phyloP scores from a whole-genome alignment of 306 rosid species.

The Casuarina equisetifolia region DNA sequence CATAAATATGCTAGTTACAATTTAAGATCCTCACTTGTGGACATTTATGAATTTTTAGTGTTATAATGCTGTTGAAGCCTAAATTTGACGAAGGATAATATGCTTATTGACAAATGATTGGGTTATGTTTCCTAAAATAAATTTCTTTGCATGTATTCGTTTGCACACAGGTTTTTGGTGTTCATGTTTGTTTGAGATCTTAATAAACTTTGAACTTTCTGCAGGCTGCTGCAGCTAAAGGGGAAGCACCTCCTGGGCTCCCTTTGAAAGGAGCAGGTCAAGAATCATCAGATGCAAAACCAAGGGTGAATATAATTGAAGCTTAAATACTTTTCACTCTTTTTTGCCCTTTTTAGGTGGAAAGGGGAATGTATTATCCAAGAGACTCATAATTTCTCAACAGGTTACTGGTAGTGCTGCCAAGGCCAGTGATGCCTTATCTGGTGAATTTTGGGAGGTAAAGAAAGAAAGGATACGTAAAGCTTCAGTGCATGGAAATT shows the following conservation, averaged over 20 bases:
- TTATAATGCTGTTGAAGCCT: not conserved
- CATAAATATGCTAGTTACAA: not conserved
- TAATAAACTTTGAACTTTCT: constrained; percentile 30
- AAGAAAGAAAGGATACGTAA: constrained; percentile 87
- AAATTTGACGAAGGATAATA: constrained; percentile 6
- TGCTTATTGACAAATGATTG: constrained; percentile 4
- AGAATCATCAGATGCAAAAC: constrained; percentile 85
- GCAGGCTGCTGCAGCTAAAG: constrained; percentile 99
- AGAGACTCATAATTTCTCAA: constrained; percentile 19
- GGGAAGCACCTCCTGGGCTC: constrained; percentile 99
- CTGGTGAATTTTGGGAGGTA: constrained; percentile 96
- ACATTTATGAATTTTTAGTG: not conserved
- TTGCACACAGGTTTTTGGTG: not conserved
- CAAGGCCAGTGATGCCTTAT: constrained; percentile 92
- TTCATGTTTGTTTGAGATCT: not conserved
- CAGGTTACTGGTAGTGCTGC: constrained; percentile 82
- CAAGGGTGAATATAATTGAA: constrained; percentile 47
- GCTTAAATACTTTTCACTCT: constrained; percentile 16
- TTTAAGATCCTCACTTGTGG: not conserved
- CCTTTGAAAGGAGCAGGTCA: constrained; percentile 98
- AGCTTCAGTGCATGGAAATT: constrained; percentile 69
- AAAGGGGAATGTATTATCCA: constrained; percentile 20
- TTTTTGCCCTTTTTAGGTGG: not conserved
- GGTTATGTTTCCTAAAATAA: constrained; percentile 13
- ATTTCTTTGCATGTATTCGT: not conserved